Evolutionary conservation across 495 filamentous ascomycete species (phyloP).

Genomic region (Astrothelium macrocarpum): DNA sequence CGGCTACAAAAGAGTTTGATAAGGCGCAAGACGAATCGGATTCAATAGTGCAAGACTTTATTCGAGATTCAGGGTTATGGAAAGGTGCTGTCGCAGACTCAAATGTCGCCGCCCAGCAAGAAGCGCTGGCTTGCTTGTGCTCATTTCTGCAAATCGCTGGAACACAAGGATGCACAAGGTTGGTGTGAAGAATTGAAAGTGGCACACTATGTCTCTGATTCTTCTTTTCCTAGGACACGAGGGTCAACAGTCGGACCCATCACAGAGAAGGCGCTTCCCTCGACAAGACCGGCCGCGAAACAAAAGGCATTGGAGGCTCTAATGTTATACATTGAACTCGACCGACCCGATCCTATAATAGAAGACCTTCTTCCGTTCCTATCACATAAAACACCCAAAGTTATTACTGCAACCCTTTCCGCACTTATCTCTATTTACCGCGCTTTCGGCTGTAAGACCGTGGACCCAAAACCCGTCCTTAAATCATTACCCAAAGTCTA

Average conservation of each 20-base stretch:
- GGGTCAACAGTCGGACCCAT: slow-evolving; percentile 63
- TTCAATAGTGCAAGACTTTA: slow-evolving; percentile 73
- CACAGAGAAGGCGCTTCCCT: slow-evolving; percentile 78
- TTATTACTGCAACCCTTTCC: slow-evolving; percentile 73
- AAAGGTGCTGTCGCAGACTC: slow-evolving; percentile 90
- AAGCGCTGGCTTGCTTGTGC: slow-evolving; percentile 78
- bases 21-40: slow-evolving; percentile 78
- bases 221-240: slow-evolving; percentile 49
- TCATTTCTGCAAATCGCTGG: slow-evolving; percentile 85
- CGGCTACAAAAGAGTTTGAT: slow-evolving; percentile 78
- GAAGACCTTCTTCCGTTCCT: slow-evolving; percentile 83
- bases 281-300: slow-evolving; percentile 80
- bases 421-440: slow-evolving; percentile 78
- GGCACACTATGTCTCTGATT: too few relatives aligned
- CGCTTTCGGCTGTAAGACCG: slow-evolving; percentile 90
- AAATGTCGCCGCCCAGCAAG: slow-evolving; percentile 94
- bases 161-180: slow-evolving; percentile 64
- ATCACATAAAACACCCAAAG: slow-evolving; percentile 87
- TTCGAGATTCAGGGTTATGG: slow-evolving; percentile 78
- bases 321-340: slow-evolving; percentile 80
- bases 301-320: slow-evolving; percentile 76
- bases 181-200: background rate
- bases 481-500: slow-evolving; percentile 87
- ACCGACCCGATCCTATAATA: slow-evolving; percentile 74
- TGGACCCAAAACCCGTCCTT: slow-evolving; percentile 90